Percentiles rank a stretch among this genome's conserved stretches.
Conservation (phyloP, 1,284 basidiomycete species). For the Ceratobasidium sp. region DNA sequence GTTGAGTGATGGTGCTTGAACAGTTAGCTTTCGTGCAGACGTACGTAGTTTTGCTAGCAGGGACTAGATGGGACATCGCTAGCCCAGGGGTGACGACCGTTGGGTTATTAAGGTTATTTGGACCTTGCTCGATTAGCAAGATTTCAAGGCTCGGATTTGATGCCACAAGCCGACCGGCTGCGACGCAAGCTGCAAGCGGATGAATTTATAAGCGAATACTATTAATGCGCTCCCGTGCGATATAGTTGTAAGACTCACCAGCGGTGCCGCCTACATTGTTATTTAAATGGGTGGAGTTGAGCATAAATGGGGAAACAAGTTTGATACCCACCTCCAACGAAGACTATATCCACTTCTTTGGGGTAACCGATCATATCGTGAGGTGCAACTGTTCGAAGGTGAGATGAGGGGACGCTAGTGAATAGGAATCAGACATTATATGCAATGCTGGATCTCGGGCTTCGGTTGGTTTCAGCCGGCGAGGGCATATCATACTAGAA, state of each 20-base stretch:
- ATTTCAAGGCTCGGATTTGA: conserved; percentile 9
- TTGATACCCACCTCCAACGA: conserved; percentile 4
- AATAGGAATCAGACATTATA: too few relatives aligned
- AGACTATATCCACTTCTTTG: conserved; percentile 8
- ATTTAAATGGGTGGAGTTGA: not conserved
- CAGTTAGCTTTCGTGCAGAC: too few relatives aligned
- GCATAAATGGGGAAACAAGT: not conserved
- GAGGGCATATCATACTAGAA: too few relatives aligned
- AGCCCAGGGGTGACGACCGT: not conserved
- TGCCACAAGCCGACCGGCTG: not conserved
- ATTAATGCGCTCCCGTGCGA: not conserved
- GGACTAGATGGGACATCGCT: not conserved
- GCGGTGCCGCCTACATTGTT: conserved; percentile 3
- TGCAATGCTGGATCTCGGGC: too few relatives aligned
- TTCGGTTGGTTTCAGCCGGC: too few relatives aligned
- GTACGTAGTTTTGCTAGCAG: not conserved
- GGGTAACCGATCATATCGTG: not conserved
- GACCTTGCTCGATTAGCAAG: conserved; percentile 6
- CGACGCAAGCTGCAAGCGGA: conserved; percentile 2
- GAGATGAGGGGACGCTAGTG: too few relatives aligned
- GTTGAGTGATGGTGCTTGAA: too few relatives aligned
- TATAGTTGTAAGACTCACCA: not conserved
- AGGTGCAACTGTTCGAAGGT: too few relatives aligned
- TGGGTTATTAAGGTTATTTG: not conserved
- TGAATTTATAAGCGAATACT: too few relatives aligned